A percentile compares a stretch with the other conserved stretches of the same genome.
Conservation (phyloP, 805 yeast species). For the Myxozyma lipomycoides region DNA sequence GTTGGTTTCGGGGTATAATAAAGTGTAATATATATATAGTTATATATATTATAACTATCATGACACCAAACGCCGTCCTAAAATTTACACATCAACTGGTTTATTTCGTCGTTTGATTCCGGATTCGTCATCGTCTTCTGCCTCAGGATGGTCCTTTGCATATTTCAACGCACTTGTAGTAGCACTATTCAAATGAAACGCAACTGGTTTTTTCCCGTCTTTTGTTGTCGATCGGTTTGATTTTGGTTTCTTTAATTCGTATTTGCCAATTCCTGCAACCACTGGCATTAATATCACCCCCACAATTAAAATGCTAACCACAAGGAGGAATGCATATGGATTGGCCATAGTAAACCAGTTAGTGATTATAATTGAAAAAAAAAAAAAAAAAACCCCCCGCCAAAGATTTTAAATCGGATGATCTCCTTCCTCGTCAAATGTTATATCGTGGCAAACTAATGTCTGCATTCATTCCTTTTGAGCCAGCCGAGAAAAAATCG, state of each 20-base stretch:
- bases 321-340: conserved; percentile 6
- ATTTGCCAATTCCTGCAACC: conserved; percentile 17
- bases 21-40: not conserved
- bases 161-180: conserved; percentile 1
- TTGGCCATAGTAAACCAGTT: not conserved
- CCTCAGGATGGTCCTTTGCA: conserved; percentile 2
- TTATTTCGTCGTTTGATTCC: not conserved
- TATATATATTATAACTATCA: not conserved
- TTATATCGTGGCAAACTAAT: too few species aligned
- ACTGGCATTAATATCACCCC: conserved; percentile 16
- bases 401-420: not conserved
- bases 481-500: too few species aligned
- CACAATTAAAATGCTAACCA: conserved; percentile 3
- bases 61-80: conserved; percentile 1
- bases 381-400: too few species aligned
- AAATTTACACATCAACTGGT: not conserved
- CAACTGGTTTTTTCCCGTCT: not conserved
- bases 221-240: not conserved
- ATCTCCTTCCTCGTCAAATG: not conserved
- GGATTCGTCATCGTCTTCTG: conserved; percentile 1
- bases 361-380: not conserved
- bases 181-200: conserved; percentile 4
- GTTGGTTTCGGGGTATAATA: not conserved
- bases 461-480: too few species aligned
- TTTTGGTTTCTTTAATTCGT: conserved; percentile 2